Conservation (phyloP, 768 basidiomycete species). For the Naganishia vaughanmartiniae region DNA sequence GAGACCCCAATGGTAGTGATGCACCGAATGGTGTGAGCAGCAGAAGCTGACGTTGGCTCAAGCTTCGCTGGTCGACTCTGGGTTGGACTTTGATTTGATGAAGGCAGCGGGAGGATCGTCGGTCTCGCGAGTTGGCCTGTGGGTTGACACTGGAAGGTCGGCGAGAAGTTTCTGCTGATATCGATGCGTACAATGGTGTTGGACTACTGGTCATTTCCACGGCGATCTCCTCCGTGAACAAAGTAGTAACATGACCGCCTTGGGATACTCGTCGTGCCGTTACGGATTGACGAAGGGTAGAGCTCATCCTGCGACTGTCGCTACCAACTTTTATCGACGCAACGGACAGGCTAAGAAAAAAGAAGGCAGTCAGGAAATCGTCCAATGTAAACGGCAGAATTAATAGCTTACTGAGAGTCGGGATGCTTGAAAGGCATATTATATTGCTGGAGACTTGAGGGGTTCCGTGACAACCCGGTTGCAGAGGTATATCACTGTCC, state of each 20-base stretch:
- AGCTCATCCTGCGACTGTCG: conserved; percentile 12
- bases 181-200: no score
- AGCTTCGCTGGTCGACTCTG: not conserved
- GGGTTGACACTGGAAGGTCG: not conserved
- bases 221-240: conserved; percentile 5
- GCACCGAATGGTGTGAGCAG: conserved; percentile 29
- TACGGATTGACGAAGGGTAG: conserved; percentile 6
- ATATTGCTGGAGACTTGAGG: no score
- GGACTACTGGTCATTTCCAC: not conserved
- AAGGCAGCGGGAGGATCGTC: conserved; percentile 8
- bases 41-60: conserved; percentile 25
- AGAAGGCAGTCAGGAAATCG: not conserved
- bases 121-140: not conserved
- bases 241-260: conserved; percentile 1
- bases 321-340: not conserved
- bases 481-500: not conserved
- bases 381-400: not conserved
- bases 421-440: not conserved
- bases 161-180: not conserved
- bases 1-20: not conserved
- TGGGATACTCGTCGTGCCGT: conserved; percentile 12
- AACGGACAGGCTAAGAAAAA: not conserved
- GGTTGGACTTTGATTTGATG: conserved; percentile 14
- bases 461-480: not conserved
- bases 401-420: not conserved